Base-by-base conservation (phyloP, 805 yeast species). In the Yarrowia sp. region DNA sequence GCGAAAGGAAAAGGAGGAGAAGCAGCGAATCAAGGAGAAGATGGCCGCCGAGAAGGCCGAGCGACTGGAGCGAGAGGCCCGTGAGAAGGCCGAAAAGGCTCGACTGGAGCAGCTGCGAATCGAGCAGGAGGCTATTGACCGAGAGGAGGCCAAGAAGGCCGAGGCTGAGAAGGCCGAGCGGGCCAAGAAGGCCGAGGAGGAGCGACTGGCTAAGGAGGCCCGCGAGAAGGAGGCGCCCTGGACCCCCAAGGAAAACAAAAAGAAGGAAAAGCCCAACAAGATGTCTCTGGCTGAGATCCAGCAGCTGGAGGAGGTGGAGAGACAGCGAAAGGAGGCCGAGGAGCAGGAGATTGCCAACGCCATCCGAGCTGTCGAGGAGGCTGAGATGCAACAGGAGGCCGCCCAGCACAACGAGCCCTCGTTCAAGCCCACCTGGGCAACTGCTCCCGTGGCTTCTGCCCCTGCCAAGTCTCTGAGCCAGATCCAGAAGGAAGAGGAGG, bases 401-500 rank as follows among this genome's bases (percentile, higher is more conserved):
- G 30, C 52, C 10, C 8, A 70, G 34, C 39, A 38, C 20, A 63
- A 68, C 13, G 60, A 39, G 30, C 34, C 34, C 33, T 40, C 67
- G 14, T 40, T 52, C 67, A 64, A 64, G 50, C 52, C 69, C 64
- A 19, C 66, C 17, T 70, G 72, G 71, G 67, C 72, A 36, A 56
- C 69, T 49, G 40, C 71, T 19, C 67, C 76, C 4, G 70, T 66
- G 3, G 19, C 72, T 7, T 30, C 72, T 6, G 69, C 70, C 3
- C 74, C 76, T 9, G 74, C 73, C 56, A 76, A 76, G 68, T 72
- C 80, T 1, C 69, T 79, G 33, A 75, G 77, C 13, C 78, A 79
- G 64, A 78, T 79, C 65, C 80, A 79, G 71, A 73, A 70, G 65
- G 82, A 80, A 70, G 81, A 79, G 66, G 77, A 73, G 53, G 76